A percentile compares a stretch with the other conserved stretches of the same genome.
Evolutionary conservation across 257 asterid species (phyloP).

Genomic region (Parsonsia alboflavescens): DNA sequence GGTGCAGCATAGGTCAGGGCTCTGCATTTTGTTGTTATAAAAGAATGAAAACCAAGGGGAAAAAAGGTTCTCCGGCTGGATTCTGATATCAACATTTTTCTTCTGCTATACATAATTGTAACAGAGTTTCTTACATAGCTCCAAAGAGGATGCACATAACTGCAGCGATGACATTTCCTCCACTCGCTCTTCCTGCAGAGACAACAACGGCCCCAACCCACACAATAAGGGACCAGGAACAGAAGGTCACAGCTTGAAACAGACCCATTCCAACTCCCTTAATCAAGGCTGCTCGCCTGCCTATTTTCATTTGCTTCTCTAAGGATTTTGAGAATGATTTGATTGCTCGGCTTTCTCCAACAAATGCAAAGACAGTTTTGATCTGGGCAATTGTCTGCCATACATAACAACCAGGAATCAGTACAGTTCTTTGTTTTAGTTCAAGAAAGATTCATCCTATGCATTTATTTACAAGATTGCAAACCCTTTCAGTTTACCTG

Average conservation of each 20-base stretch:
- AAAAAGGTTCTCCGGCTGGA: background rate
- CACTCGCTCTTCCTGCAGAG: constrained; percentile 49
- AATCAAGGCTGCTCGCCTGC: constrained; percentile 59
- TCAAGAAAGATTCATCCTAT: constrained; percentile 1
- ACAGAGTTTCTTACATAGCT: constrained; percentile 63
- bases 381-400: constrained; percentile 73
- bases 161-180: constrained; percentile 82
- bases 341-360: constrained; percentile 64
- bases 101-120: background rate
- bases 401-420: constrained; percentile 19
- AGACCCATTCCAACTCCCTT: constrained; percentile 81
- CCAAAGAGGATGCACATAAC: constrained; percentile 91
- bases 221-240: constrained; percentile 83
- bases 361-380: constrained; percentile 77
- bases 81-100: background rate
- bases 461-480: background rate
- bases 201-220: constrained; percentile 83
- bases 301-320: constrained; percentile 40
- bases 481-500: constrained; percentile 40
- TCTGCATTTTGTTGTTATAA: constrained; percentile 30
- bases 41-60: constrained; percentile 2
- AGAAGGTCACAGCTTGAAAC: constrained; percentile 70
- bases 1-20: constrained; percentile 88
- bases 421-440: background rate
- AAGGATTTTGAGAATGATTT: constrained; percentile 53